Evolutionary conservation across 305 asterid genomes (phyloP), one percentile per base, ranked within the genome.

Genomic region (Ajuga reptans): DNA sequence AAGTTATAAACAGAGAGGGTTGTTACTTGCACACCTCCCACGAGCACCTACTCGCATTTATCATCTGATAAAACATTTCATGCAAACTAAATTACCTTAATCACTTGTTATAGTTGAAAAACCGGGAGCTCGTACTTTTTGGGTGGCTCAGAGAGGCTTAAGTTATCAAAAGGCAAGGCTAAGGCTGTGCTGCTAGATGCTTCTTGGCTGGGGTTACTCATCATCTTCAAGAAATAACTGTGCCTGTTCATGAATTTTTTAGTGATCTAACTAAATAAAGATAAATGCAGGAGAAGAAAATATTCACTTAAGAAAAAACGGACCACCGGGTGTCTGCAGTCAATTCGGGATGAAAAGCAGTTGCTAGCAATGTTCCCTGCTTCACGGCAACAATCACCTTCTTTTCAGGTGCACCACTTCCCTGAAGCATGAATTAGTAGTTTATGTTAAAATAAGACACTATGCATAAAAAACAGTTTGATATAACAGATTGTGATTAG

Each of bases 281-380:
- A 21, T 21, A 21, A 21, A 47, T 9, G 4, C 16, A 27, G 10
- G 16, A 29, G 3, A 15, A 31, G 5, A 4, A 8, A 1, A 18
- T 5, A 6, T 53, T 29, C 33, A 59, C 17, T 21, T 21, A 0
- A 2, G 27, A 21, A 21, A 51, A 70, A 15, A 68, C 76, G n/a
- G 69, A 89, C 99, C 99, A 93, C 76, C 99, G 82, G 43, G 84
- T 79, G 66, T 93, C 97, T 31, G 95, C 89, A 61, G 99, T 93
- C 78, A 93, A 71, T 79, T 93, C 99, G 8, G 99, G 99, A 76
- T 93, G 99, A 71, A 93, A 93, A 42, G 99, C 99, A 66, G 99
- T 93, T 75, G 99, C 99, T 59, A 93, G 84, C 80, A 93, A 69
- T 77, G 88, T 89, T 33, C 96, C 97, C 80, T 93, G 99, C 84